Conservation (phyloP, 2,329 filamentous ascomycete genomes). For the Fusarium redolens region DNA sequence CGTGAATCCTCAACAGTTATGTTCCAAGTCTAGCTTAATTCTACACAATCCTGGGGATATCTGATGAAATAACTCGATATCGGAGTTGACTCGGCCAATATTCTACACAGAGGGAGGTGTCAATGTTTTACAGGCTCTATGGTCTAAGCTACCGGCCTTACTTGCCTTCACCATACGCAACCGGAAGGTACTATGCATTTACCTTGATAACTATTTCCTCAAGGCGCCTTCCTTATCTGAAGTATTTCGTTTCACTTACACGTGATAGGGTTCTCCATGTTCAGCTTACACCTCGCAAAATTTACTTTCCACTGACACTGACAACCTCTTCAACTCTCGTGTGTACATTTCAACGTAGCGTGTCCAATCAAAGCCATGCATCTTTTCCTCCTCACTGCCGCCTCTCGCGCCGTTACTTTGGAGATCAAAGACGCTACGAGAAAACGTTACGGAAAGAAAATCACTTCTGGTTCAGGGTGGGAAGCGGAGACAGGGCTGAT, state of each 20-base stretch:
- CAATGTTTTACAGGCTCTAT: neutral
- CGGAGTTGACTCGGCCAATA: conserved; percentile 11
- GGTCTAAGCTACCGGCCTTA: neutral
- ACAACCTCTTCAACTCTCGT: neutral
- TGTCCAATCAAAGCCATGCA: conserved; percentile 19
- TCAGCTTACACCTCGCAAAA: neutral
- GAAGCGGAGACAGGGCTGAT: conserved; percentile 33
- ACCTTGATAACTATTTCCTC: neutral
- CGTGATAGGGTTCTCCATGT: neutral
- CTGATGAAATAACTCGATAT: neutral
- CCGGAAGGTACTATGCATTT: conserved; percentile 3
- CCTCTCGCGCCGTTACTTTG: conserved; percentile 38
- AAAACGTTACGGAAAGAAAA: conserved; percentile 23
- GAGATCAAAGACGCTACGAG: conserved; percentile 19
- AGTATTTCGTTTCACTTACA: neutral
- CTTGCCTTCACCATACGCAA: conserved; percentile 8
- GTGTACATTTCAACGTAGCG: conserved; percentile 1
- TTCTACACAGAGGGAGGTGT: neutral
- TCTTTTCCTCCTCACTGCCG: conserved; percentile 28
- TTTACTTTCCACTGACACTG: neutral
- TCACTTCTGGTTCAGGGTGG: conserved; percentile 28
- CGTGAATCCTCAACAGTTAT: neutral
- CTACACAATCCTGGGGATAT: neutral
- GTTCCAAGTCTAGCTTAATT: neutral
- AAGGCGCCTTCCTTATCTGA: conserved; percentile 14